These are phyloP conservation scores for Verticillium dahliae DNA, from an alignment of 2,329 filamentous ascomycete species.

Conservation along the genomic window DNA sequence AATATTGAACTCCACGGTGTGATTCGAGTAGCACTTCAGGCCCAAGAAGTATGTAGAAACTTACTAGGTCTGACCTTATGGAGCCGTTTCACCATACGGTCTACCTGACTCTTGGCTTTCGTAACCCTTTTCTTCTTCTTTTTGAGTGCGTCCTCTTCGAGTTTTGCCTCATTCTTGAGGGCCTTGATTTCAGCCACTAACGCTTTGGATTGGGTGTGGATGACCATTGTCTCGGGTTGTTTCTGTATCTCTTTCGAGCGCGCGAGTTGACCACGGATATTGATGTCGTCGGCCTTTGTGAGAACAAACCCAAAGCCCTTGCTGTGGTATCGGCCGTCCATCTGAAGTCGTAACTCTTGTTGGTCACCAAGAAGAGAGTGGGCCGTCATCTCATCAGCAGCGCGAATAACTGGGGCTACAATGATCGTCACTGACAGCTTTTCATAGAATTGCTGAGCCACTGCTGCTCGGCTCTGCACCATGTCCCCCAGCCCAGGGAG, in stretches of 20 bases:
- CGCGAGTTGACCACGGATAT: background rate
- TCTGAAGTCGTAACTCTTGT: conserved; percentile 17
- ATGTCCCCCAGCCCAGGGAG: conserved; percentile 45
- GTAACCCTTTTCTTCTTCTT: background rate
- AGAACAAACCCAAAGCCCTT: conserved; percentile 17
- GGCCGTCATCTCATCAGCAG: conserved; percentile 16
- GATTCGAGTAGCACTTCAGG: too few species aligned
- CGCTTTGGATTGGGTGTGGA: too few species aligned
- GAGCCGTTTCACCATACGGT: background rate
- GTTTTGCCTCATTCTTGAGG: background rate
- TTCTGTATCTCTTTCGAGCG: background rate
- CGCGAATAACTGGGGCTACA: conserved; percentile 17
- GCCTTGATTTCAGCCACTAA: background rate
- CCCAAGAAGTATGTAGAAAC: background rate
- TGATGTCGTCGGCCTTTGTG: conserved; percentile 21
- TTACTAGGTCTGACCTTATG: background rate
- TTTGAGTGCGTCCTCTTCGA: background rate
- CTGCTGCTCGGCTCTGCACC: conserved; percentile 14
- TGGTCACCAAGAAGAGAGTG: conserved; percentile 17
- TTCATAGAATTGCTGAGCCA: conserved; percentile 13
- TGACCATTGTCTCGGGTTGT: background rate
- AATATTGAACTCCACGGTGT: background rate
- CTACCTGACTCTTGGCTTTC: background rate
- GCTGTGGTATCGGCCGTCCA: conserved; percentile 18
- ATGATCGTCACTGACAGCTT: conserved; percentile 19